Base-by-base conservation (phyloP, 179 eudicot genomes). In the Silene vulgaris region DNA sequence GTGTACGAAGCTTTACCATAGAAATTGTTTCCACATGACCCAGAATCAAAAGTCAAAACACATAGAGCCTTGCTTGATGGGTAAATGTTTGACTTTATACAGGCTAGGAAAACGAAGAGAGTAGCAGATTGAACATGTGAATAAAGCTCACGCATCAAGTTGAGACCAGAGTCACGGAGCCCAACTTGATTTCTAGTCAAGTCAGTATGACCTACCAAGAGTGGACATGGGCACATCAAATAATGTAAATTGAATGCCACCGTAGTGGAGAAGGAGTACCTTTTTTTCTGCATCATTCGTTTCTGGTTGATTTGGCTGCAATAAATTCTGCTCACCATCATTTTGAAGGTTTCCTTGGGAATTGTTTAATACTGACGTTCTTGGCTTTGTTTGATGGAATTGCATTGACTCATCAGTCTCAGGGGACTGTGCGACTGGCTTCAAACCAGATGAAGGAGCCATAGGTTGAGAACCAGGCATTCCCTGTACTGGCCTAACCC, bases 221-320 rank as follows among this genome's bases (percentile, higher is more conserved):
- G 12, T 20, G 1, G 32, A 71, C 43, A 6, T 23, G 21, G 5
- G 62, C 6, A 14, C 8, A 60, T 12, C 62, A 56, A 74, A 35
- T 56, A 6, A 50, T 74, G 19, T 60, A 73, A 23, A 26, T 21
- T 26, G 23, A 20, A 83, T 32, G 57, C 63, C 43, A 12, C 30
- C 23, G 66, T 1, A 63, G 69, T 40, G 37, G 40, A 62, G 69
- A 77, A 54, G 14, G n/a, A 23, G 52, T 77, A 92, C 98, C 90
- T 90, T 94, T 65, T 87, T 88, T 75, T 89, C 91, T 19, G 84
- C 89, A 74, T 85, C 94, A 71, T 84, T 82, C 67, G 91, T 82
- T 74, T 88, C 97, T 78, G 80, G 81, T 69, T 86, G 85, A 81
- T 85, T 87, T 70, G 90, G 71, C 74, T 90, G 87, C 77, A 82